Percentiles rank a stretch among this genome's conserved stretches.
These are phyloP conservation scores for Chlorella vulgaris DNA, from an alignment of 139 green algal species.

Conservation along the genomic window DNA sequence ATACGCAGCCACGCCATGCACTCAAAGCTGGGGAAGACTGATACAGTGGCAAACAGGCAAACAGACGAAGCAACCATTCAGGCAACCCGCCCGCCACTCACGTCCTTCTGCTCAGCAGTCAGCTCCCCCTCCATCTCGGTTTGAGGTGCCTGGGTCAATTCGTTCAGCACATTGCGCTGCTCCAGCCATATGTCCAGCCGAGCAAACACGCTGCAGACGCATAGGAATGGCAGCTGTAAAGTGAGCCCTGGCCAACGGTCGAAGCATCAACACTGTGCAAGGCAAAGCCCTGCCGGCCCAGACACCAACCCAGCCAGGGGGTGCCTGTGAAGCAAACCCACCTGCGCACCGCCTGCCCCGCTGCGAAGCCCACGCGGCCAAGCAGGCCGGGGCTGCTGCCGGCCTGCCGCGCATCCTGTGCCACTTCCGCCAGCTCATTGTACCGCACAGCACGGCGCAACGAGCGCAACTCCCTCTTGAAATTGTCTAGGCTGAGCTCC, in stretches of 20 bases:
- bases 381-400: neutral
- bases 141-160: slow-evolving; percentile 48
- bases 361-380: neutral
- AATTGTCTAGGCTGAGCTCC: slow-evolving; percentile 75
- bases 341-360: neutral
- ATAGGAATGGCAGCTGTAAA: too few species aligned
- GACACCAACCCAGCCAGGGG: too few species aligned
- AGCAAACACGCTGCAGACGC: slow-evolving; percentile 14
- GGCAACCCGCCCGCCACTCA: too few species aligned
- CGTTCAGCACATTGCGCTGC: slow-evolving; percentile 41
- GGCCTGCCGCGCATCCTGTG: neutral
- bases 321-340: neutral
- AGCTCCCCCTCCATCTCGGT: slow-evolving; percentile 23
- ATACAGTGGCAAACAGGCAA: too few species aligned
- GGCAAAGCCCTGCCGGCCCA: too few species aligned
- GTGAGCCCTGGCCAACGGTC: neutral
- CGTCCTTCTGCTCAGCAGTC: slow-evolving; percentile 23
- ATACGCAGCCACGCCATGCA: too few species aligned
- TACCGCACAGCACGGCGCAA: slow-evolving; percentile 71
- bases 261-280: neutral
- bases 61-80: neutral
- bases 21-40: too few species aligned
- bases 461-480: slow-evolving; percentile 67
- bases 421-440: slow-evolving; percentile 66
- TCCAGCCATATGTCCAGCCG: slow-evolving; percentile 59